These are phyloP conservation scores for Zea luxurians DNA, from an alignment of 176 grass and related monocot genomes.

Conservation along the genomic window DNA sequence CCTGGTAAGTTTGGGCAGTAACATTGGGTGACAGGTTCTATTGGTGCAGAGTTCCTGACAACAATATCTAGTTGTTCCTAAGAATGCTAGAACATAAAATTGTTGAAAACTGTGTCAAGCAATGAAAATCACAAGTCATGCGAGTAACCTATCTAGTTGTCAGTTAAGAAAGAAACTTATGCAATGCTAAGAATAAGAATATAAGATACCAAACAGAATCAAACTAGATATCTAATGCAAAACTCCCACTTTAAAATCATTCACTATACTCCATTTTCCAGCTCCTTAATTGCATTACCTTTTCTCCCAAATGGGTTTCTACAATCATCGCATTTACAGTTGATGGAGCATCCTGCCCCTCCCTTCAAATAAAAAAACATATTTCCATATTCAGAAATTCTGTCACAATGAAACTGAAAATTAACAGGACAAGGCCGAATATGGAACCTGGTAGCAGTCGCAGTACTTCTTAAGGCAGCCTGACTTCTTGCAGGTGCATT, in stretches of 20 bases:
- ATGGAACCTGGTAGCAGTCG: constrained; percentile 57
- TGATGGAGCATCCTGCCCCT: constrained; percentile 57
- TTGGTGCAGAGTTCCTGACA: neutral
- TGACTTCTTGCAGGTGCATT: constrained; percentile 69
- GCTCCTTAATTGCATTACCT: constrained; percentile 41
- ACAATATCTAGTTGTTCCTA: neutral
- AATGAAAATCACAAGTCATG: neutral
- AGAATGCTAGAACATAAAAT: constrained; percentile 21
- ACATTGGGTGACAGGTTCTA: neutral
- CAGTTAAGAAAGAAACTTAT: constrained; percentile 19
- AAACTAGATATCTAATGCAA: constrained; percentile 3
- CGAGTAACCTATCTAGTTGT: neutral
- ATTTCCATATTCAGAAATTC: constrained; percentile 20
- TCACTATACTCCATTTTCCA: neutral
- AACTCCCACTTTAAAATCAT: neutral
- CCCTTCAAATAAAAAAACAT: constrained; percentile 43
- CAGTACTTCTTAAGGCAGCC: constrained; percentile 69
- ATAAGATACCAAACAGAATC: neutral
- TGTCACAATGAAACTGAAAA: neutral
- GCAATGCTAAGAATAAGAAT: neutral
- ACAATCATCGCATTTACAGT: constrained; percentile 69
- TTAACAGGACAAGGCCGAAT: constrained; percentile 26
- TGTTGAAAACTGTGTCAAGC: neutral
- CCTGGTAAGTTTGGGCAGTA: neutral
- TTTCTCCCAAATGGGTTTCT: constrained; percentile 60